Conservation (phyloP, 169 alveolate species). For the Eimeria acervulina region DNA sequence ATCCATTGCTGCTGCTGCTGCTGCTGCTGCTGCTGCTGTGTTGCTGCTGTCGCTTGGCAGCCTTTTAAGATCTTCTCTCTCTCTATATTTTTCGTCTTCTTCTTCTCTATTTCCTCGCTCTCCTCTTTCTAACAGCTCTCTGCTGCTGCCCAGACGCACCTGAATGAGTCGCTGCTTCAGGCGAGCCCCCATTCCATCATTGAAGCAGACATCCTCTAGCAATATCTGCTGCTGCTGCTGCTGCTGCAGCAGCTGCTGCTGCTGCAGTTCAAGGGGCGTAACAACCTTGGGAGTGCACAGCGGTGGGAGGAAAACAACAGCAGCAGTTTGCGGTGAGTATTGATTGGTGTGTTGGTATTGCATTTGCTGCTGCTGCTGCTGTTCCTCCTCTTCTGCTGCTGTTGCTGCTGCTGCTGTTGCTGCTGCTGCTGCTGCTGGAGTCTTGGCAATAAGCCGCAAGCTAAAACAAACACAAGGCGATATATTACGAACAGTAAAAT, state of each 20-base stretch:
- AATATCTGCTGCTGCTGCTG: too few relatives aligned
- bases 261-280: neutral
- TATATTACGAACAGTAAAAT: neutral
- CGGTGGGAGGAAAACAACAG: neutral
- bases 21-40: too few relatives aligned
- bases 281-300: neutral
- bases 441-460: neutral
- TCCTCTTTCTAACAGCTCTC: too few relatives aligned
- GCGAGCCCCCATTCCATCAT: constrained; percentile 1
- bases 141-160: too few relatives aligned
- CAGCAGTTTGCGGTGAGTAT: neutral
- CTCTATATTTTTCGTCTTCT: too few relatives aligned
- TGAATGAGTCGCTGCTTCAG: too few relatives aligned
- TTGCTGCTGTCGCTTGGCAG: too few relatives aligned
- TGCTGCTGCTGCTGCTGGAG: constrained; percentile 16
- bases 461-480: neutral
- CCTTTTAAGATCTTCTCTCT: too few relatives aligned
- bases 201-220: neutral
- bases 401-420: neutral
- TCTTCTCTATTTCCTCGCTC: too few relatives aligned
- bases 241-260: neutral
- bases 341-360: neutral
- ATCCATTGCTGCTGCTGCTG: too few relatives aligned
- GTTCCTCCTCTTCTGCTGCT: neutral
- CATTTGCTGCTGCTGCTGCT: too few relatives aligned